Evolutionary conservation across 2,329 filamentous ascomycete genomes (phyloP), one percentile per base, ranked within the genome.

Genomic region (Lachnellula suecica): DNA sequence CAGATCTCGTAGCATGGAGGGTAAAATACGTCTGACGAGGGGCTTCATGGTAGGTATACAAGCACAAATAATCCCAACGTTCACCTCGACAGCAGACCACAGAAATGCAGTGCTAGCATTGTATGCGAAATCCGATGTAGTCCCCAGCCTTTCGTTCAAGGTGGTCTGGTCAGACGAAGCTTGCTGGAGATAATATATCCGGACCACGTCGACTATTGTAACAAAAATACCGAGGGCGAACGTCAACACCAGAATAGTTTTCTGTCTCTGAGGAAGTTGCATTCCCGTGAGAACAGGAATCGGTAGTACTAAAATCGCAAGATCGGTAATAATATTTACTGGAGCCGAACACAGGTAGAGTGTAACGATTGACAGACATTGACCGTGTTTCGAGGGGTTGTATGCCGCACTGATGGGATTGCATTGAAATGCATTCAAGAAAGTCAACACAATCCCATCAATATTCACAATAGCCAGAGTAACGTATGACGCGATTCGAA

Each of bases 11-110:
- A 66, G 59, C 59, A 66, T 65, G 1, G 59, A 44, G 25, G 65
- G 65, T 13, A 66, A 15, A 24, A 67, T 63, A 2, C 47, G 57
- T 59, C 89, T 82, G 50, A 93, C 84, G 6, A 97, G 75, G 1
- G 93, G 92, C 67, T 97, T 97, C 56, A 97, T 74, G 0, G 88
- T 93, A 8, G 93, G 93, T n/a, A 97, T 88, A 63, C 91, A 96
- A 38, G 88, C 92, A 66, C 90, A 96, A 58, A 91, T 87, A 61
- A 97, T 91, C 17, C 91, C 92, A 1, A 95, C 77, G 59, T 96
- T 94, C 65, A 96, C 91, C 69, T 97, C 92, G 49, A 97, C 84
- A 11, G 87, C 88, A 15, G 89, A 93, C 93, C 92, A 97, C 89
- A 96, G 93, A 66, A 95, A 87, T 0, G 90, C 89, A 4, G 91